Evolutionary conservation across 2,329 filamentous ascomycete genomes (phyloP), one percentile per base, ranked within the genome.

Genomic region (Colletotrichum chrysophilum): DNA sequence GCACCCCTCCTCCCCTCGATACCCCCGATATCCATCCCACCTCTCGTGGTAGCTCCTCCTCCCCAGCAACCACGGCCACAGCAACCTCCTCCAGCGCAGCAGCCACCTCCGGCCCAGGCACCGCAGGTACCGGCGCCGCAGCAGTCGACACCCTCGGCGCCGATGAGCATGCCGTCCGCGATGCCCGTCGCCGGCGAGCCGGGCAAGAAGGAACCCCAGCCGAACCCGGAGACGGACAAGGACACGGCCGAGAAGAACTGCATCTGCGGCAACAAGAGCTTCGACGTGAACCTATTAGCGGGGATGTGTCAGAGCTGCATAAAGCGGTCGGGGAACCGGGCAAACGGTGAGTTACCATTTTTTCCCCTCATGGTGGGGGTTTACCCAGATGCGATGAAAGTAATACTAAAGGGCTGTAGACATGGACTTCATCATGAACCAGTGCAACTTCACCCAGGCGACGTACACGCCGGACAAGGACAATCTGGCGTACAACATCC

Each of bases 281-380:
- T 87, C 67, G 80, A 87, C 61, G 85, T 87, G 14, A 79, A 82
- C 38, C 76, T 79, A 48, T 77, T 87, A n/a, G 82, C 84, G 7
- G 84, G 80, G 2, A 77, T 86, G 10, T 87, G 85, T 55, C 80
- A 85, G 21, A 84, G 84, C 68, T 87, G 85, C 73, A 84, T 87
- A 43, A 70, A 78, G 7, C 77, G 82, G 73, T 79, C 81, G 21
- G 82, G 81, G 1, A 75, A 84, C 71, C 70, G 77, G 28, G 78
- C 81, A 13, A 84, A 81, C 34, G 82, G 85, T 85, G 77, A 78
- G 84, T 80, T 56, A 13, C 60, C 34, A 3, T 24, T 3, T 32
- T 10, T 18, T 13, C 12, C 3, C n/a, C 28, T 66, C n/a, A 30
- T 16, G 24, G 5, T 18, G 8, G 6, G 12, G 6, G 7, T 18